These are phyloP conservation scores for Hypomyces perniciosus DNA, from an alignment of 2,329 filamentous ascomycete genomes.

Conservation along the genomic window DNA sequence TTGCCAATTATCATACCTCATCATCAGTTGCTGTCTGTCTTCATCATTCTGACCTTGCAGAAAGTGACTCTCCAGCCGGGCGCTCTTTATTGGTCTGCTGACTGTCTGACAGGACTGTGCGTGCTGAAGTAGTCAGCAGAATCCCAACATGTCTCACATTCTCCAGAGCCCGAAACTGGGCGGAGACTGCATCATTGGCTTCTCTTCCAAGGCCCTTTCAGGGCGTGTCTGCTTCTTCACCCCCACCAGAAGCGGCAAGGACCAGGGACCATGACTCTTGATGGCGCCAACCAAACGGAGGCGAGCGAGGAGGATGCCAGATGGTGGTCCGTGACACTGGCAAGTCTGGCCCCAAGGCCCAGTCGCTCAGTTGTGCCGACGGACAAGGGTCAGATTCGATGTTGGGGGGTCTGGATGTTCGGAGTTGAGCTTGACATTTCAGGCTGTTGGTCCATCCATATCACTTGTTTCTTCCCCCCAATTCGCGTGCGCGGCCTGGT, in stretches of 20 bases:
- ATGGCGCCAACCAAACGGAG: neutral
- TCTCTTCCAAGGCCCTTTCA: neutral
- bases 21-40: too few species aligned
- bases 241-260: conserved; percentile 10
- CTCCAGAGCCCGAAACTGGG: neutral
- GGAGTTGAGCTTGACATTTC: conserved; percentile 2
- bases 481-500: neutral
- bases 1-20: too few species aligned
- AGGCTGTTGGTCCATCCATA: neutral
- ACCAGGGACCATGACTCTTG: neutral
- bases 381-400: neutral
- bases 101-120: too few species aligned
- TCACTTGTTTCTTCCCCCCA: conserved; percentile 2
- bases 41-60: too few species aligned
- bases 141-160: neutral
- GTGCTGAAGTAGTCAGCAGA: too few species aligned
- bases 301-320: neutral
- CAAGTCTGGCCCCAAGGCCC: neutral
- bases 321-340: neutral
- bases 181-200: conserved; percentile 1
- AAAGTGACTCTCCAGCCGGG: too few species aligned
- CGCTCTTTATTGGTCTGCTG: too few species aligned
- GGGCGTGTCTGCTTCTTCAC: neutral
- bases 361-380: too few species aligned
- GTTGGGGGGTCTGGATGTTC: neutral